Base-by-base conservation (phyloP, 495 filamentous ascomycete species). In the Lineolata rhizophorae region DNA sequence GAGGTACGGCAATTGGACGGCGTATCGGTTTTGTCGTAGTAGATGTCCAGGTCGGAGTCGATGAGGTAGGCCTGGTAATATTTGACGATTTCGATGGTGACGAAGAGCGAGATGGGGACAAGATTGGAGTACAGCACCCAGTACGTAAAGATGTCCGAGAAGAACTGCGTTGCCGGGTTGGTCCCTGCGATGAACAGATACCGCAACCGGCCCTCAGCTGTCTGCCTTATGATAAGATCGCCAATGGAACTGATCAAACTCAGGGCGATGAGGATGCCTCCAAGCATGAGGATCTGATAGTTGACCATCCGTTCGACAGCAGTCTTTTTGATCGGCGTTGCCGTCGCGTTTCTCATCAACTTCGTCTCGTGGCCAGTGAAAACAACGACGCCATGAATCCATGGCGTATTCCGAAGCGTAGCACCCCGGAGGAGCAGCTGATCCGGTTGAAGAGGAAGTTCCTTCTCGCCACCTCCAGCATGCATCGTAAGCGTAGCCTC, bases 351-450 rank as follows among this genome's bases (percentile, higher is more conserved):
- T 35, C 90, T 69, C 90, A 99, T 95, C 43, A 99, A 61, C 51
- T 99, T 99, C 18, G 90, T 95, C 56, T 99, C 85, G 50, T 99
- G 90, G 35, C 90, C 90, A 13, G 84, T 99, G 42, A 99, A 99
- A 11, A 95, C 84, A 37, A 95, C 90, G 33, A 87, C 69, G 19
- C 84, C 90, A 50, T 95, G 81, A 33, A 99, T 71, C 90, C 90
- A 99, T 14, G 85, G 85, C 6, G 90, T 99, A 43, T 99, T 99
- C 33, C 90, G 67, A 26, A 99, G 58, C 3, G 87, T 94, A 9
- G 90, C 90, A 29, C 90, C 90, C 55, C 90, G 70, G 22, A 99
- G 67, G 12, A 99, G 59, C 15, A 99, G 61, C 45, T 85, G 76
- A 44, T 87, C 79, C 0, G 80, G 80, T 31, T 67, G 67, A 17